A percentile compares a stretch with the other conserved stretches of the same genome.
Conservation (phyloP, 257 asterid species). For the Mitragyna speciosa region DNA sequence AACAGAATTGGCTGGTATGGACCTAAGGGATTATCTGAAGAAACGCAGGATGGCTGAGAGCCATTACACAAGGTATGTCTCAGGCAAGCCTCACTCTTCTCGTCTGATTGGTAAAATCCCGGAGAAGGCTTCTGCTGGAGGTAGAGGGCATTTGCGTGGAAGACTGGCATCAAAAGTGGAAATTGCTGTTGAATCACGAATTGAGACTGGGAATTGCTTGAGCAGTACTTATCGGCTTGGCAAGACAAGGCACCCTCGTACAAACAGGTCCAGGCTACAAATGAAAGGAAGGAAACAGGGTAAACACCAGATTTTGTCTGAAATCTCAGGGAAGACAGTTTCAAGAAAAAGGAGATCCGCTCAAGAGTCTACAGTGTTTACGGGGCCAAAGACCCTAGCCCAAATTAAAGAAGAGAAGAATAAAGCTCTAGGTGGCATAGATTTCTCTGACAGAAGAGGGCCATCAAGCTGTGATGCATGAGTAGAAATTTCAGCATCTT, state of each 20-base stretch:
- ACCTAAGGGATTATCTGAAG: conserved; percentile 36
- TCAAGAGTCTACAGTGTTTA: conserved; percentile 21
- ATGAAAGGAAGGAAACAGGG: conserved; percentile 31
- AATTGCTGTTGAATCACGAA: conserved; percentile 15
- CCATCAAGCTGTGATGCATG: conserved; percentile 16
- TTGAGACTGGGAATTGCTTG: not conserved
- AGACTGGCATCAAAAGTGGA: conserved; percentile 36
- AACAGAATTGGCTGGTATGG: conserved; percentile 21
- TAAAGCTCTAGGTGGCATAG: conserved; percentile 16
- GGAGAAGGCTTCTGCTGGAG: conserved; percentile 14
- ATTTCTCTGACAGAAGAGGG: conserved; percentile 7
- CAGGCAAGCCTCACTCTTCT: conserved; percentile 20
- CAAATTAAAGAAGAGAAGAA: conserved; percentile 42
- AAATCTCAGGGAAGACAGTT: conserved; percentile 18
- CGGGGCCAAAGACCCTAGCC: conserved; percentile 40
- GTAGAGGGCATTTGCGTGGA: conserved; percentile 18
- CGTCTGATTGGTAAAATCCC: conserved; percentile 16
- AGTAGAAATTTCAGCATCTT: conserved; percentile 10
- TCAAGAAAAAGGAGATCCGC: conserved; percentile 22
- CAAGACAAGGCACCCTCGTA: conserved; percentile 12
- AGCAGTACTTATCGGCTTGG: conserved; percentile 4
- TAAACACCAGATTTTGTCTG: conserved; percentile 19
- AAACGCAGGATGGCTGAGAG: conserved; percentile 22
- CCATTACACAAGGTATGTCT: conserved; percentile 13
- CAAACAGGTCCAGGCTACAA: conserved; percentile 27